Base-by-base conservation (phyloP, 2,329 filamentous ascomycete genomes). In the Macrophomina tecta region DNA sequence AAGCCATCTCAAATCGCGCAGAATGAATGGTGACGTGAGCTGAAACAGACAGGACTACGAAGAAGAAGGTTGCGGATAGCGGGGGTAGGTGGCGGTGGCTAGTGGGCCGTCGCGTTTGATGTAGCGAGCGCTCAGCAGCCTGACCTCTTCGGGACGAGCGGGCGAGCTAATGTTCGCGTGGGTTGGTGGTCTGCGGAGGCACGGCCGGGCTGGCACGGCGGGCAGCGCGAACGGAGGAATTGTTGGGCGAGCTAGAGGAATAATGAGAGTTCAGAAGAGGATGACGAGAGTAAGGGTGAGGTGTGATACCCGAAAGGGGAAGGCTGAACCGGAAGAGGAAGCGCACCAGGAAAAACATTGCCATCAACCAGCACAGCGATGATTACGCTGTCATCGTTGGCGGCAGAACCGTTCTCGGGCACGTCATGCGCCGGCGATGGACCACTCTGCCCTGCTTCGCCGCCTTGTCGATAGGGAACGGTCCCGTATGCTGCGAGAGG, bases 351-450 rank as follows among this genome's bases (percentile, higher is more conserved):
- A 48, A 1, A 48, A 48, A 48, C 45, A 48, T 48, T 48, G 11
- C 36, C 36, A 60, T 71, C 66, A 65, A 72, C 53, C 66, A 55
- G 12, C 67, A 38, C n/a, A 66, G 28, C 48, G 23, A 62, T 9
- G 46, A 68, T 5, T 72, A 71, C 40, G 42, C 46, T 8, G 42
- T 65, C 28, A 40, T 70, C 18, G 68, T 72, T 34, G 49, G 49
- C 12, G 71, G 70, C 11, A 70, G 72, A 66, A 70, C 70, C 11
- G 70, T 73, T 28, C 63, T 68, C 11, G 62, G 66, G 7, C 64
- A 68, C 7, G 66, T 69, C 32, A 67, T 72, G 8, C 71, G 69
- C 38, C 23, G 23, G 23, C 23, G 23, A 3, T 23, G 23, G 23
- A 23, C 23, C 23, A 23, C 23, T 23, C 3, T 23, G 23, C 23